Evolutionary conservation across 192 early-diverging fungal genomes (phyloP).

Genomic region (Lunasporangiospora selenospora): DNA sequence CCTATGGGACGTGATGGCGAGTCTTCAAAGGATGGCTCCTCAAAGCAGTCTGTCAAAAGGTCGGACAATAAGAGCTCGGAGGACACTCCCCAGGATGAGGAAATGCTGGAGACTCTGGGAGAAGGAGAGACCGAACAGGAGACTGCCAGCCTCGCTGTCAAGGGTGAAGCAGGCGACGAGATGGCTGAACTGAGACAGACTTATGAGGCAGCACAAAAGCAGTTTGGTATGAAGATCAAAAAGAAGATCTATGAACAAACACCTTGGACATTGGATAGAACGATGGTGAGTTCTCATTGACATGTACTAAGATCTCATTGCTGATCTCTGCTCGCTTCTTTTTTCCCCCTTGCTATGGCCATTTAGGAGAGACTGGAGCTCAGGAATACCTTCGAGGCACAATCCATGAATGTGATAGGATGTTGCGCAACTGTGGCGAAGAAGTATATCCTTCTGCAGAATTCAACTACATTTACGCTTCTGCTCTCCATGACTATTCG

Average conservation of each 20-base stretch:
- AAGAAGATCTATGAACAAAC: no score
- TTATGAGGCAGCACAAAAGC: slow-evolving; percentile 57
- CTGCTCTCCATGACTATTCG: slow-evolving; percentile 54
- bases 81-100: slow-evolving; percentile 9
- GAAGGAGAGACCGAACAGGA: slow-evolving; percentile 5
- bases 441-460: slow-evolving; percentile 40
- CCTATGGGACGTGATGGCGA: no score
- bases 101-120: slow-evolving; percentile 3
- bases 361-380: slow-evolving; percentile 29
- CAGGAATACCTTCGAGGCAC: slow-evolving; percentile 56
- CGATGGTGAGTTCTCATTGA: neutral
- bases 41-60: neutral
- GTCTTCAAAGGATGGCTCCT: slow-evolving; percentile 1
- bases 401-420: slow-evolving; percentile 62
- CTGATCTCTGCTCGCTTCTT: neutral
- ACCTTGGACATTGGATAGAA: neutral
- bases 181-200: slow-evolving; percentile 53
- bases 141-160: slow-evolving; percentile 50
- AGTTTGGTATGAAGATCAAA: no score
- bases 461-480: slow-evolving; percentile 59
- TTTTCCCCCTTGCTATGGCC: neutral
- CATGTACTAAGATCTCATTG: no score
- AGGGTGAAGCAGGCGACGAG: slow-evolving; percentile 59
- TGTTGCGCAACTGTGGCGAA: slow-evolving; percentile 56
- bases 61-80: neutral